Evolutionary conservation across 148 eudicot genomes (phyloP), one percentile per base, ranked within the genome.

Genomic region (Diospyros lotus): DNA sequence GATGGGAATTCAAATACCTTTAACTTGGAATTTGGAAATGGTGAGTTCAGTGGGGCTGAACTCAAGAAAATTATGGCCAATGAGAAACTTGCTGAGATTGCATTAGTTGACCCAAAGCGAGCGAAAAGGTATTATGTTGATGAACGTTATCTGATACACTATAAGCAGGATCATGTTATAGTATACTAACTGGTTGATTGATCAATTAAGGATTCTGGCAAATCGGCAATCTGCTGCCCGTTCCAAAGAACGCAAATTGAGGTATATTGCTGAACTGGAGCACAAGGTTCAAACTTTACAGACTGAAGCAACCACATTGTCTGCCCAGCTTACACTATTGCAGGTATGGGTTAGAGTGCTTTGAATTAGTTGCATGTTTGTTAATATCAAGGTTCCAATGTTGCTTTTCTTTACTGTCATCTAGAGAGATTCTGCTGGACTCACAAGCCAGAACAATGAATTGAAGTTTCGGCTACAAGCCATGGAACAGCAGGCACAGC

Each of bases 211-310:
- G 89, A 94, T 94, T 69, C 84, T 94, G 82, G 98, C 98, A 6
- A 94, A 92, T 69, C 91, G 98, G 41, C 98, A 92, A 58, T 94
- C 98, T 2, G 98, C 98, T 78, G 97, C 98, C 75, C 96, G 98
- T 58, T 94, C 98, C 58, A 94, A 94, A 78, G 98, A 94, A 75
- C 73, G 97, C 46, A 94, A 92, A 78, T 82, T 89, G 96, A 85
- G 97, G 60, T 94, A 94, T 72, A 94, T 90, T 68, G 85, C 96
- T 4, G 98, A 94, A 81, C 73, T 94, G 81, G 98, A 94, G 76
- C 98, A 94, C 83, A 94, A 92, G 82, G 98, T 94, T 68, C 97
- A 90, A 80, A 89, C 97, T 9, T 76, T 94, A 84, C 98, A 94
- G 80, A 92, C 89, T 52, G 98, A 94, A 87, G 97, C 98, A 76